A percentile compares a stretch with the other conserved stretches of the same genome.
Evolutionary conservation across 805 yeast genomes (phyloP).

Genomic region (Komagataella kurtzmanii): DNA sequence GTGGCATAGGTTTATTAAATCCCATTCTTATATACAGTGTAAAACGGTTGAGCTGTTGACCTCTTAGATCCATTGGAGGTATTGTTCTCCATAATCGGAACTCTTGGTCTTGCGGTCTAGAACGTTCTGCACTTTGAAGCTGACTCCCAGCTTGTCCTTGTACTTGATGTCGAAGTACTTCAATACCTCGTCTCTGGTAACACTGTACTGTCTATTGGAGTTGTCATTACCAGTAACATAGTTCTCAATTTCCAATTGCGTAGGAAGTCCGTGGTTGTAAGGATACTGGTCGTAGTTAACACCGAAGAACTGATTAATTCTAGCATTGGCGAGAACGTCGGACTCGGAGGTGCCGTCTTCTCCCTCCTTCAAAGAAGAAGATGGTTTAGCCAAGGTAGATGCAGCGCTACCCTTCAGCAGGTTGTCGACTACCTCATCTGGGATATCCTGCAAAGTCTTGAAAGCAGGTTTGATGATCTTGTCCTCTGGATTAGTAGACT

Average conservation of each 20-base stretch:
- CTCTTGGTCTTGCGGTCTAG: conserved; percentile 43
- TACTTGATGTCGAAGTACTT: conserved; percentile 42
- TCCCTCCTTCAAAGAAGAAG: conserved; percentile 8
- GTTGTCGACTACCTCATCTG: conserved; percentile 48
- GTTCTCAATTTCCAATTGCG: conserved; percentile 45
- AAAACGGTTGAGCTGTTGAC: not conserved
- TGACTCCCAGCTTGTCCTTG: conserved; percentile 46
- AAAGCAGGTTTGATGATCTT: conserved; percentile 10
- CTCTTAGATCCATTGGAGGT: conserved; percentile 32
- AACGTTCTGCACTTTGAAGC: conserved; percentile 42
- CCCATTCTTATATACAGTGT: not conserved
- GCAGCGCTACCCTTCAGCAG: conserved; percentile 15
- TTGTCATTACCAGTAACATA: conserved; percentile 63
- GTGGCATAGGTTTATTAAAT: not conserved
- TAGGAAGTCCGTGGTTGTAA: conserved; percentile 68
- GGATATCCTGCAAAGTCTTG: conserved; percentile 53
- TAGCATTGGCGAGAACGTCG: not conserved
- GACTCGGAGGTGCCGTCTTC: conserved; percentile 5
- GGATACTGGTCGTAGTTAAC: conserved; percentile 32
- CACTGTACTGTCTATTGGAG: conserved; percentile 50
- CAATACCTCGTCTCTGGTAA: conserved; percentile 54
- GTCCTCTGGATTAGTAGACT: conserved; percentile 13
- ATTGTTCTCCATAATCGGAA: conserved; percentile 24
- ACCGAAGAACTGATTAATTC: conserved; percentile 12
- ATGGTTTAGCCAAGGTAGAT: conserved; percentile 20